These are phyloP conservation scores for Starmerella floricola DNA, from an alignment of 805 yeast species.

Conservation along the genomic window DNA sequence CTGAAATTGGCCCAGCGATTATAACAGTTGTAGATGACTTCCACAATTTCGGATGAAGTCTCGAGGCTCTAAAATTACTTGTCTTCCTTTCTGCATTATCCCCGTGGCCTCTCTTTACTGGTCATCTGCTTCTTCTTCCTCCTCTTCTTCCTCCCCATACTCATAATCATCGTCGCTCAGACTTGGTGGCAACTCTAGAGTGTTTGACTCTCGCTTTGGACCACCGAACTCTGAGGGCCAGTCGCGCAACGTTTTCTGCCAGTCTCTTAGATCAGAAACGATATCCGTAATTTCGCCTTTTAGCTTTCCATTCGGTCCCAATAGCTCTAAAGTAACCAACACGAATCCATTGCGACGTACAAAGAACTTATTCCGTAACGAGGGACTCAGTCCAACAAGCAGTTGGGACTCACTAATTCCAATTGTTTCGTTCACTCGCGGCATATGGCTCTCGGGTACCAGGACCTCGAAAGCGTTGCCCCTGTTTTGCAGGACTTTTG, in stretches of 20 bases:
- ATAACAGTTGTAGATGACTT: background rate
- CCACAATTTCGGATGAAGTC: background rate
- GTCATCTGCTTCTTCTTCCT: background rate
- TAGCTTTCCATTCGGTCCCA: slow-evolving; percentile 21
- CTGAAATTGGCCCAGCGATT: background rate
- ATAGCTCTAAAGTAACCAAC: slow-evolving; percentile 21
- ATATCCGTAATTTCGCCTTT: slow-evolving; percentile 29
- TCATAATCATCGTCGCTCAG: slow-evolving; percentile 22
- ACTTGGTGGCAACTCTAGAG: slow-evolving; percentile 22
- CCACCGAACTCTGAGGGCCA: slow-evolving; percentile 24
- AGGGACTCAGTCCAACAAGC: slow-evolving; percentile 28
- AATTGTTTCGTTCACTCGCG: slow-evolving; percentile 6
- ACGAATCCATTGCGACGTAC: slow-evolving; percentile 30
- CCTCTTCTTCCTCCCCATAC: slow-evolving; percentile 11
- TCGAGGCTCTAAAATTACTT: background rate
- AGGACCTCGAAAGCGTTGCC: slow-evolving; percentile 29
- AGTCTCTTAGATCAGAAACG: slow-evolving; percentile 26
- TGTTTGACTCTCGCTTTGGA: slow-evolving; percentile 14
- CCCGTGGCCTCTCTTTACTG: too few relatives aligned
- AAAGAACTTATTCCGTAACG: slow-evolving; percentile 29
- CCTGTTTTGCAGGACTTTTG: slow-evolving; percentile 24
- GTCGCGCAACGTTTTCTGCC: slow-evolving; percentile 28
- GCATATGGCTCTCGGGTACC: slow-evolving; percentile 22
- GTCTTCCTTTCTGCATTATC: too few relatives aligned
- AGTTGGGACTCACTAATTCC: slow-evolving; percentile 11